Conservation (phyloP, 306 rosid genomes). For the Prunus mume region DNA sequence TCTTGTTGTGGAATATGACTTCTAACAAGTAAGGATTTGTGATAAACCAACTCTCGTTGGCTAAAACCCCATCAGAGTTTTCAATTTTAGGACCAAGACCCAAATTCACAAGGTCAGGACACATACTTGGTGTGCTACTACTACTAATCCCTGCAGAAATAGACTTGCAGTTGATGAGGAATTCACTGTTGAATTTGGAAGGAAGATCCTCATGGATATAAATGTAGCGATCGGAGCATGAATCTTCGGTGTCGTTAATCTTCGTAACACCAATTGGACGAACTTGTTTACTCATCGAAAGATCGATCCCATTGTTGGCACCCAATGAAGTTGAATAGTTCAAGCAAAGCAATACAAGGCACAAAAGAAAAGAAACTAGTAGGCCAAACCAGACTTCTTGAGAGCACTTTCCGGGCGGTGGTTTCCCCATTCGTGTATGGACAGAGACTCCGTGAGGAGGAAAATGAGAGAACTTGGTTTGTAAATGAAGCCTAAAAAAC, state of each 20-base stretch:
- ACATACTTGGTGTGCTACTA: conserved; percentile 38
- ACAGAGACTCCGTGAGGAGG: too few species aligned
- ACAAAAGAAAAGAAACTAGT: background rate
- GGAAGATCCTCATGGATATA: conserved; percentile 62
- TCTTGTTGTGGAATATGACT: conserved; percentile 73
- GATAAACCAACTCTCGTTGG: conserved; percentile 49
- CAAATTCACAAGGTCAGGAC: conserved; percentile 56
- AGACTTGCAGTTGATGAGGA: conserved; percentile 49
- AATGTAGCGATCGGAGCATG: conserved; percentile 60
- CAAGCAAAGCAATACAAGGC: background rate
- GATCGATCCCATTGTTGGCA: conserved; percentile 21
- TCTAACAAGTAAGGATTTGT: conserved; percentile 74
- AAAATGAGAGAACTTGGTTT: too few species aligned
- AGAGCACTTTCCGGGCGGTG: background rate
- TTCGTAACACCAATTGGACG: background rate
- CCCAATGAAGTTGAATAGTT: background rate
- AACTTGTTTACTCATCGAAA: background rate
- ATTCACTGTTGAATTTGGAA: conserved; percentile 48
- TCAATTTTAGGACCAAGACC: conserved; percentile 64
- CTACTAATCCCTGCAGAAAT: conserved; percentile 52
- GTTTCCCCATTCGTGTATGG: background rate
- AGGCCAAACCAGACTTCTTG: conserved; percentile 1
- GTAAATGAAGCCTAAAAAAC: too few species aligned
- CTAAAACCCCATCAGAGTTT: conserved; percentile 32
- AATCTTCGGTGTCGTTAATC: conserved; percentile 18